A percentile compares a stretch with the other conserved stretches of the same genome.
Conservation (phyloP, 1,284 basidiomycete species). For the Somion occarium region DNA sequence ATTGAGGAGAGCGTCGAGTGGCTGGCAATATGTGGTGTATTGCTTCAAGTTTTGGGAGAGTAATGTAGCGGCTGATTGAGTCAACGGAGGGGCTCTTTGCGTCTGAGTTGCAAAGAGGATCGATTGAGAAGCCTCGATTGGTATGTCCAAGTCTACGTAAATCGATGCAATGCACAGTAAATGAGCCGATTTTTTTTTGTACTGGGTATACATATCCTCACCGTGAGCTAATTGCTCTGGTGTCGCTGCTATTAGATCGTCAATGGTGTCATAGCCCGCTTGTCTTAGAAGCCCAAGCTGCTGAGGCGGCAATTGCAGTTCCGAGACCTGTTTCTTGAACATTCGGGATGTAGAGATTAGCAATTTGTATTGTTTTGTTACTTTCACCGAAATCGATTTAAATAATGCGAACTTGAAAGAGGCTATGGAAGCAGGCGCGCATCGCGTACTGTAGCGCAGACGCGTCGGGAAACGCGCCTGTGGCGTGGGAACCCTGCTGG, state of each 20-base stretch:
- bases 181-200: too few species aligned
- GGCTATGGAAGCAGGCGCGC: too few species aligned
- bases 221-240: slow-evolving; percentile 5
- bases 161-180: too few species aligned
- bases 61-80: slow-evolving; percentile 54
- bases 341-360: too few species aligned
- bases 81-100: slow-evolving; percentile 29
- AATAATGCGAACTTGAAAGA: too few species aligned
- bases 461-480: slow-evolving; percentile 25
- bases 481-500: slow-evolving; percentile 21
- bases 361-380: too few species aligned
- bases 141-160: slow-evolving; percentile 45
- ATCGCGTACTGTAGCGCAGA: too few species aligned
- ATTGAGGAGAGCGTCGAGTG: slow-evolving; percentile 52
- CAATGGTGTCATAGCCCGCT: slow-evolving; percentile 4
- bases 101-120: slow-evolving; percentile 38
- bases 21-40: slow-evolving; percentile 39
- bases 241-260: background rate
- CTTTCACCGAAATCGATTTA: too few species aligned
- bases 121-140: slow-evolving; percentile 37
- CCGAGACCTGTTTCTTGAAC: background rate
- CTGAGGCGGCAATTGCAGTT: background rate
- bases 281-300: background rate
- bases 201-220: background rate
- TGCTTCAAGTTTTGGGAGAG: slow-evolving; percentile 26